Percentiles rank a stretch among this genome's conserved stretches.
Conservation (phyloP, 78 protist genomes). For the Cavenderia fasciculata region DNA sequence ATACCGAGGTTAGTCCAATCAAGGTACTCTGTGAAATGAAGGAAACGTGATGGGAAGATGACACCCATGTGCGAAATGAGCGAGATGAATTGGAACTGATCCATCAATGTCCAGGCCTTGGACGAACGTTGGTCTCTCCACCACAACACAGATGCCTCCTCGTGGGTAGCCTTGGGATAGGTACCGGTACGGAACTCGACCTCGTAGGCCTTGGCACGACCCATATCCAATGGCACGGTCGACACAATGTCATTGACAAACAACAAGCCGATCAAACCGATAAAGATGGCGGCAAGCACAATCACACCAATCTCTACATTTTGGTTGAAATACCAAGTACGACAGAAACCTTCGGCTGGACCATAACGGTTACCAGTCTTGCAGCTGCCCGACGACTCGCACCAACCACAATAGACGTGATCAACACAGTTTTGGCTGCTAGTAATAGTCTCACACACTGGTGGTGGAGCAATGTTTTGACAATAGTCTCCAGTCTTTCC, state of each 20-base stretch:
- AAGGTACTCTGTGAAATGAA: slow-evolving; percentile 39
- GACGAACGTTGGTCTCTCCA: slow-evolving; percentile 80
- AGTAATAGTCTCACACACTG: neutral
- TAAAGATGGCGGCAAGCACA: slow-evolving; percentile 42
- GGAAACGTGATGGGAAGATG: slow-evolving; percentile 74
- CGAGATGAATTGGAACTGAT: slow-evolving; percentile 69
- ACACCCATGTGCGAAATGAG: slow-evolving; percentile 64
- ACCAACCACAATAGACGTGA: slow-evolving; percentile 61
- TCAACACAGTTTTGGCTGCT: slow-evolving; percentile 4
- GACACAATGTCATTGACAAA: slow-evolving; percentile 40
- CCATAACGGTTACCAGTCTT: slow-evolving; percentile 53
- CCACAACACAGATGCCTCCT: slow-evolving; percentile 70
- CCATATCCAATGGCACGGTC: slow-evolving; percentile 27
- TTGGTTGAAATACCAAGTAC: slow-evolving; percentile 46
- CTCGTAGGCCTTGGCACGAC: slow-evolving; percentile 44
- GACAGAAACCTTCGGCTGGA: slow-evolving; percentile 61
- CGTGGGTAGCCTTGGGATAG: slow-evolving; percentile 63
- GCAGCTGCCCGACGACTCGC: slow-evolving; percentile 14
- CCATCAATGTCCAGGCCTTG: slow-evolving; percentile 75
- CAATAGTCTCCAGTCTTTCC: slow-evolving; percentile 7
- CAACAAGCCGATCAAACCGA: slow-evolving; percentile 32
- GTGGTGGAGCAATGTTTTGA: neutral
- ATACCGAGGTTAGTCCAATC: slow-evolving; percentile 78
- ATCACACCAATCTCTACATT: slow-evolving; percentile 66
- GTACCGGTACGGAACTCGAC: slow-evolving; percentile 58